Evolutionary conservation across 768 basidiomycete genomes (phyloP).

Genomic region (Hygrocybe punicea): DNA sequence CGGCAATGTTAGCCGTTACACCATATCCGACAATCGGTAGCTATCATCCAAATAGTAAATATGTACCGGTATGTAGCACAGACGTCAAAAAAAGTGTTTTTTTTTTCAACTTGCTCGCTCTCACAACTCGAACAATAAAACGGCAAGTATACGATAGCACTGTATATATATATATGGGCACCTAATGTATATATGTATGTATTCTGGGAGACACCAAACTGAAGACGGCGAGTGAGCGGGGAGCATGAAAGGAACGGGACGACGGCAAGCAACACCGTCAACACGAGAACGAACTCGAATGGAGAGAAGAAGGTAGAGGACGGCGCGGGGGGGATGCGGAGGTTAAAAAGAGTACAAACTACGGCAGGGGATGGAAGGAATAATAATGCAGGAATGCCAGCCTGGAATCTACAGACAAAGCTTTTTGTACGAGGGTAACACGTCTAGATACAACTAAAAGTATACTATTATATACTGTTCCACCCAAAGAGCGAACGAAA

Average conservation of each 20-base stretch:
- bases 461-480: background rate
- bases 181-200: too few relatives aligned
- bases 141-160: background rate
- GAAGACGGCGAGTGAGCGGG: background rate
- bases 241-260: background rate
- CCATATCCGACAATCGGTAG: conserved; percentile 6
- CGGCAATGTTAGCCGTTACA: conserved; percentile 15
- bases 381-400: background rate
- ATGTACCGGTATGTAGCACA: too few relatives aligned
- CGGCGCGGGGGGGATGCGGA: too few relatives aligned
- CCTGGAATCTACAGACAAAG: background rate
- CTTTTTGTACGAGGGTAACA: background rate
- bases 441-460: background rate
- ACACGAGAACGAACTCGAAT: background rate
- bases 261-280: background rate
- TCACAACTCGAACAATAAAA: background rate
- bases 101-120: too few relatives aligned
- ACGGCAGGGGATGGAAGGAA: too few relatives aligned
- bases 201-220: background rate
- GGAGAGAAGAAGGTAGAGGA: background rate
- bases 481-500: background rate
- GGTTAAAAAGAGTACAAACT: too few relatives aligned
- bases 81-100: too few relatives aligned
- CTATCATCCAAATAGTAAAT: too few relatives aligned
- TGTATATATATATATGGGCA: background rate